Evolutionary conservation across 1,284 basidiomycete genomes (phyloP), one percentile per base, ranked within the genome.

Genomic region (Trichosporon sp.): DNA sequence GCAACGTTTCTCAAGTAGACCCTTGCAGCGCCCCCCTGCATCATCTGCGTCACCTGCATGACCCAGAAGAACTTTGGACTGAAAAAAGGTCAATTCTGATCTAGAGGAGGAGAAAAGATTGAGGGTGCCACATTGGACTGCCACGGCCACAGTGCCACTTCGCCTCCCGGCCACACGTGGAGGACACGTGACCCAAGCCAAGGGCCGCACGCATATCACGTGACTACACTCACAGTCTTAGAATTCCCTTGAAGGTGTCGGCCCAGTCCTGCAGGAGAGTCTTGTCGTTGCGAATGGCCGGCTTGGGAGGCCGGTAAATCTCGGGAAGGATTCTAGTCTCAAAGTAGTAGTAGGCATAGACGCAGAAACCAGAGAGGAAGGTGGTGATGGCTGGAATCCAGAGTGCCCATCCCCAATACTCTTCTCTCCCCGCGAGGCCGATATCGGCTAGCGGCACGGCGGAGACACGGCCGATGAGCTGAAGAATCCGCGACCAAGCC

Each of bases 1-100:
- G 81, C 78, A 6, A 81, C 65, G 66, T 82, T 81, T 21, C 74
- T 71, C 7, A 71, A 73, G 68, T 79, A 82, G n/a, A 78, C 73
- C 19, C 34, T 37, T 37, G 81, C 75, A 1, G 77, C 74, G 8
- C 79, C 77, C 16, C 78, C 74, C 68, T 81, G 79, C 46, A 79
- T 69, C 62, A 63, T 74, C 69, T 72, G 62, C 5, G 59, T 49
- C 11, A 54, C 27, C 58, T 70, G 70, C 23, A 77, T 56, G 65
- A 77, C 67, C 73, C 73, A 77, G 67, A 73, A 75, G 69, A 77
- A 75, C 60, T 68, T 72, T 19, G 75, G 74, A 11, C 72, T 71
- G 11, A 4, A 13, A 16, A 4, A n/a, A n/a, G n/a, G 34, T 37
- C 10, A 37, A 16, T 16, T 37, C 34, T 14, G 32, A 11, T 13